phyloP scores from a whole-genome alignment of 345 rosid genomes.

The Aquilaria yunnanensis region DNA sequence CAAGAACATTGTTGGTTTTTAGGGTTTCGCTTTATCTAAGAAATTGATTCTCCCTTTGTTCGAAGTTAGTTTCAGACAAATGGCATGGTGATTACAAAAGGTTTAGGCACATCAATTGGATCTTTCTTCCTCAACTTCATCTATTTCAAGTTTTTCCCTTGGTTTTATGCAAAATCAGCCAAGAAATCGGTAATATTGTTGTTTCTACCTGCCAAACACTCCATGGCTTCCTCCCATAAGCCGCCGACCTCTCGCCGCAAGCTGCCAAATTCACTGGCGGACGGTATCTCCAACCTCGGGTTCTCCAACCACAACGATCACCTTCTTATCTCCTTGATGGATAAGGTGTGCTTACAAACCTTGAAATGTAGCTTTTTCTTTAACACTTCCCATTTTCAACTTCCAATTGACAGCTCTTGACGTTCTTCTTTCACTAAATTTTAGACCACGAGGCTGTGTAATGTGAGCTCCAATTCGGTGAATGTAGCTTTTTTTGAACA shows the following conservation, averaged over 20 bases:
- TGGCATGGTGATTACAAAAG: too few species aligned
- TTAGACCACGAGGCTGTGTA: constrained; percentile 73
- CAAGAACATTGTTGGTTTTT: too few species aligned
- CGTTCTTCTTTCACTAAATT: not conserved
- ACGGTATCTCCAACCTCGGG: constrained; percentile 91
- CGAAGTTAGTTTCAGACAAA: too few species aligned
- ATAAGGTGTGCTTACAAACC: constrained; percentile 46
- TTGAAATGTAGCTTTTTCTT: not conserved
- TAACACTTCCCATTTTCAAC: not conserved
- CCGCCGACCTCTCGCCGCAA: constrained; percentile 63
- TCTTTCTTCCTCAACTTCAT: too few species aligned
- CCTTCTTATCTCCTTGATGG: constrained; percentile 96
- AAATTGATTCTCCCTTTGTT: too few species aligned
- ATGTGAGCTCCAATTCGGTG: constrained; percentile 61
- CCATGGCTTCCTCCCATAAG: constrained; percentile 46
- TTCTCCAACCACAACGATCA: constrained; percentile 93
- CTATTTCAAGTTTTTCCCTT: too few species aligned
- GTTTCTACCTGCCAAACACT: constrained; percentile 1
- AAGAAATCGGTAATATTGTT: too few species aligned
- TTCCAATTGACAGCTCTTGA: not conserved
- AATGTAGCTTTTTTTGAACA: not conserved
- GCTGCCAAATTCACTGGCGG: constrained; percentile 73
- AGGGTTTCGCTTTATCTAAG: too few species aligned
- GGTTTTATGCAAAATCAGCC: too few species aligned
- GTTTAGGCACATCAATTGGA: too few species aligned